Base-by-base conservation (phyloP, 352 stramenopile genomes). In the Lagenidium giganteum region DNA sequence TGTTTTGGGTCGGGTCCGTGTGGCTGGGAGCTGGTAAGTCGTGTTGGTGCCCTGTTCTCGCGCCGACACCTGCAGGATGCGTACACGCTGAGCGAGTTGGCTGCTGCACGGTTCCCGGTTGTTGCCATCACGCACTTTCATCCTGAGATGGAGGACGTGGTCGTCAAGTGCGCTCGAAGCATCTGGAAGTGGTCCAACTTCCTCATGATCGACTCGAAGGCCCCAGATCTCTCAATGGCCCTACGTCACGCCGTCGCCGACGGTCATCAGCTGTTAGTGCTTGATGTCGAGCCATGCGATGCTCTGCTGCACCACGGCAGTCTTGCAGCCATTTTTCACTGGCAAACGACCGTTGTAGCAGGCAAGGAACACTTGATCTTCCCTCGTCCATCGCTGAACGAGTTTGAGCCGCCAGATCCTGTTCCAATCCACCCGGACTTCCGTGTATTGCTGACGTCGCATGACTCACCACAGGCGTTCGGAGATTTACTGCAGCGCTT, bases 181-280 rank as follows among this genome's bases (percentile, higher is more conserved):
- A 20, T 71, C 0, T 85, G 67, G 70, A 34, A 55, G 11, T 86
- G 72, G 67, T 32, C 40, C 3, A 33, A 79, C 0, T 61, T 81
- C 3, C 46, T 61, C 29, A 77, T 79, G 63, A 50, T 79, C 1
- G 64, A 55, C 25, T 47, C 56, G 8, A 57, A 50, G 33, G 61
- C 59, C 0, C 6, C 20, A 4, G 67, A 78, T 21, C 63, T 87
- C 14, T 38, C 68, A 8, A 20, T 55, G 0, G 57, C 62, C 0
- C 40, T 87, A 11, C 17, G 23, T 5, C n/a, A 37, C 2, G 70
- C 75, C 13, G 57, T 81, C n/a, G 36, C 32, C 13, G 49, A 72
- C 8, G 75, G 72, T 1, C 55, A 83, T 9, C 72, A 85, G 38
- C 29, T 87, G 6, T 17, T 87, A 14, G 69, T 87, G 5, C 44